These are phyloP conservation scores for Vitis hybrid DNA, from an alignment of 177 flowering plant genomes.

Conservation along the genomic window DNA sequence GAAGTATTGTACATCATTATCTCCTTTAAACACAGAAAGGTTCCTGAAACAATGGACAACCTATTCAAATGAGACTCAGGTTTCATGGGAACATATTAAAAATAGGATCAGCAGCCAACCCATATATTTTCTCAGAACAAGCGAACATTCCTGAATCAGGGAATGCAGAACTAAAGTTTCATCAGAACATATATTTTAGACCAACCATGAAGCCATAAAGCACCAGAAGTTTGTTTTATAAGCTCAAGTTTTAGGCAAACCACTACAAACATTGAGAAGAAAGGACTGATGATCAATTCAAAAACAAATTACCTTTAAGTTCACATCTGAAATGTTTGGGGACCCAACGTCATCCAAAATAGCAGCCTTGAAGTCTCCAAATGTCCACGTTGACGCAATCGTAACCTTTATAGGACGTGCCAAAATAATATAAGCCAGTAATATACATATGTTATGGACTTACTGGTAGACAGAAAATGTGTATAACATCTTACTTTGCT, in stretches of 20 bases:
- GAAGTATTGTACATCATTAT: too few relatives aligned
- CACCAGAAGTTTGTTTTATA: not conserved
- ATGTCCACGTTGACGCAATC: conserved; percentile 55
- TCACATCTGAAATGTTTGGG: conserved; percentile 56
- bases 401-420: conserved; percentile 40
- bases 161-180: too few relatives aligned
- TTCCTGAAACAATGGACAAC: too few relatives aligned
- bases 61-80: too few relatives aligned
- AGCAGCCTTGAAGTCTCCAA: conserved; percentile 76
- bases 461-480: too few relatives aligned
- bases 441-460: not conserved
- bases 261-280: not conserved
- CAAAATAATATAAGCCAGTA: not conserved
- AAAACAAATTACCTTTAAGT: conserved; percentile 48
- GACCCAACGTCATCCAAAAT: conserved; percentile 42
- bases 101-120: too few relatives aligned
- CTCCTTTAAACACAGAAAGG: too few relatives aligned
- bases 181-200: too few relatives aligned
- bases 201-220: too few relatives aligned
- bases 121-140: too few relatives aligned
- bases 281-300: not conserved
- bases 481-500: conserved; percentile 49
- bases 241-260: not conserved
- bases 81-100: too few relatives aligned
- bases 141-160: too few relatives aligned